phyloP scores from a whole-genome alignment of 163 green algal genomes.

The Trebouxiophyceae sp. region DNA sequence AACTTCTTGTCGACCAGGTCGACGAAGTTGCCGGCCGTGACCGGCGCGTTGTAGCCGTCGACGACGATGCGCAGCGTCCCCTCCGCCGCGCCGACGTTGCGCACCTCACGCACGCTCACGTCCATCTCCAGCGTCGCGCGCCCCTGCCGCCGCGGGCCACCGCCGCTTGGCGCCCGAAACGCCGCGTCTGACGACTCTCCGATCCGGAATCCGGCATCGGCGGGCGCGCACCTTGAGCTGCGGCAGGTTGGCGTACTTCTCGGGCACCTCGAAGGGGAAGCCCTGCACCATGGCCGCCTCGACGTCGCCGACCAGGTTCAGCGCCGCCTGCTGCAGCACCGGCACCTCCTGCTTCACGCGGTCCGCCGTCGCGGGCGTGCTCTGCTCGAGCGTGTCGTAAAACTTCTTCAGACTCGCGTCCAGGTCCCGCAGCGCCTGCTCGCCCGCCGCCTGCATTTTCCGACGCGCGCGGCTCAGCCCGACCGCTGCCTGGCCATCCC shows the following conservation, averaged over 20 bases:
- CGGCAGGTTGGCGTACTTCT: constrained; percentile 80
- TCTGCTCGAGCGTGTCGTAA: constrained; percentile 33
- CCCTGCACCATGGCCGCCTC: constrained; percentile 94
- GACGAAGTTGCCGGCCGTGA: constrained; percentile 93
- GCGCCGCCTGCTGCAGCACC: constrained; percentile 66
- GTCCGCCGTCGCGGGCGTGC: constrained; percentile 48
- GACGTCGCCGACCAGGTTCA: constrained; percentile 66
- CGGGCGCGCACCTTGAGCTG: constrained; percentile 70
- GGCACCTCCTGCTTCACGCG: constrained; percentile 84
- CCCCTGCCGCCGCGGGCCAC: constrained; percentile 38
- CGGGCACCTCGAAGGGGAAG: constrained; percentile 89
- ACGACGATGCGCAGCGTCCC: constrained; percentile 66
- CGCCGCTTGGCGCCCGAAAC: background rate
- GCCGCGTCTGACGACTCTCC: no score
- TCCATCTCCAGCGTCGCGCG: constrained; percentile 88
- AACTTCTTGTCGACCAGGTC: constrained; percentile 86
- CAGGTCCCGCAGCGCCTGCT: constrained; percentile 51
- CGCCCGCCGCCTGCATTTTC: constrained; percentile 41
- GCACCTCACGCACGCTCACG: constrained; percentile 56
- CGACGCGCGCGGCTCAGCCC: no score
- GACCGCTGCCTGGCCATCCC: no score
- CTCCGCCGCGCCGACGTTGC: constrained; percentile 38
- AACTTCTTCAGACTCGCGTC: constrained; percentile 24
- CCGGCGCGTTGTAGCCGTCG: constrained; percentile 95
- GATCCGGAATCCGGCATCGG: background rate